Conservation (phyloP, 768 basidiomycete species). For the Lactarius vividus region DNA sequence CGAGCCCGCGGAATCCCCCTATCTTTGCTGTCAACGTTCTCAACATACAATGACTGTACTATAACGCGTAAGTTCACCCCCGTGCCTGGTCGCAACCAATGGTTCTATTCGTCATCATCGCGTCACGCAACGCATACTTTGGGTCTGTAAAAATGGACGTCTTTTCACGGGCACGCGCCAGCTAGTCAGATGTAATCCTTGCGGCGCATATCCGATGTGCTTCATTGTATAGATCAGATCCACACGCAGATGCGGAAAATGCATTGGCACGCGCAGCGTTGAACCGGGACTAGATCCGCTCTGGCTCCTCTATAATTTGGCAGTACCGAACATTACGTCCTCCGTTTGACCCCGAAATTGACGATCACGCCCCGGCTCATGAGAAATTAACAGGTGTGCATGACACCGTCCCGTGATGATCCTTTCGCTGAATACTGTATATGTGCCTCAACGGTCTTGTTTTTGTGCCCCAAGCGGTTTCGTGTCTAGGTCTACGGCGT, state of each 20-base stretch:
- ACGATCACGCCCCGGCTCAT: neutral
- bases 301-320: neutral
- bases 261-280: neutral
- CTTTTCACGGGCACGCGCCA: slow-evolving; percentile 1
- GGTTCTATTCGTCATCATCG: neutral
- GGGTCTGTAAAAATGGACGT: neutral
- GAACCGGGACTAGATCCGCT: neutral
- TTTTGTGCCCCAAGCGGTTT: neutral
- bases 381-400: neutral
- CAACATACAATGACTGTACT: neutral
- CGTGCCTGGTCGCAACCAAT: neutral
- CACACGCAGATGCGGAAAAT: slow-evolving; percentile 3
- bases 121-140: neutral
- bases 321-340: neutral
- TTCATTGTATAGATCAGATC: slow-evolving; percentile 8
- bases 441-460: neutral
- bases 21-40: neutral
- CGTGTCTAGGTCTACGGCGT: neutral
- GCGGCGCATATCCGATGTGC: neutral
- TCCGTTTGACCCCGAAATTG: neutral
- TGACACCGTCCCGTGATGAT: slow-evolving; percentile 1
- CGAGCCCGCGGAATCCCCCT: neutral
- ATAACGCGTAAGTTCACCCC: neutral
- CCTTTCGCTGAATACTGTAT: slow-evolving; percentile 1
- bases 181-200: neutral